Base-by-base conservation (phyloP, 2,329 filamentous ascomycete genomes). In the Macroventuria anomochaeta region DNA sequence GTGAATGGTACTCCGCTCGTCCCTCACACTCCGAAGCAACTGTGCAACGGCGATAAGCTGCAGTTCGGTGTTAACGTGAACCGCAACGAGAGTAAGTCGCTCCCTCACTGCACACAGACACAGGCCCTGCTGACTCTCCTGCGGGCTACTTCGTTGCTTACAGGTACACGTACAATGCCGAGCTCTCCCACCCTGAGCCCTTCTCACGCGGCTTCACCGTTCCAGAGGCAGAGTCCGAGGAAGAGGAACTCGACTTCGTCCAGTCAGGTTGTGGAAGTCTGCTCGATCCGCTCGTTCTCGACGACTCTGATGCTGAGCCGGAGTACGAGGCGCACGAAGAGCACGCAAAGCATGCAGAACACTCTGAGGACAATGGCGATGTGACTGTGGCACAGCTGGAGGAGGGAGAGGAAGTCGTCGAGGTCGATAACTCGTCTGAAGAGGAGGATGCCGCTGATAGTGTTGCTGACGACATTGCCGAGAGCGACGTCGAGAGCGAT, bases 1-100 rank as follows among this genome's bases (percentile, higher is more conserved):
- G 58, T 87, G 41, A 84, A 86, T 61, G 76, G 77, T 29, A 62
- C 50, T 7, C 53, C 46, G 29, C 61, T 77, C 6, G 33, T 58
- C 2, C 55, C 64, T n/a, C 47, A 67, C 15, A 59, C 43, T 12
- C 59, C 67, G 7, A 50, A 62, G 20, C 55, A 55, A 28, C 58
- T 76, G 34, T 56, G 54, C 13, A 63, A 62, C 41, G 74, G 74
- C 3, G 73, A 75, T 44, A 44, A 59, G 13, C 44, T 77, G 21
- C 71, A 72, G 58, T 74, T 77, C 41, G 74, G 75, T 23, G 50
- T 60, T 13, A 64, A 73, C 38, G 70, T 77, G 2, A 68, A 68
- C 46, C 69, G 73, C 8, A 70, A 71, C 46, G 59, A 68, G 17
- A 63, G 72, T 75, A 58, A 42, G 66, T 61, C 20, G 23, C 42